Evolutionary conservation across 768 basidiomycete genomes (phyloP), one percentile per base, ranked within the genome.

Genomic region (Phaffia tasmanica): DNA sequence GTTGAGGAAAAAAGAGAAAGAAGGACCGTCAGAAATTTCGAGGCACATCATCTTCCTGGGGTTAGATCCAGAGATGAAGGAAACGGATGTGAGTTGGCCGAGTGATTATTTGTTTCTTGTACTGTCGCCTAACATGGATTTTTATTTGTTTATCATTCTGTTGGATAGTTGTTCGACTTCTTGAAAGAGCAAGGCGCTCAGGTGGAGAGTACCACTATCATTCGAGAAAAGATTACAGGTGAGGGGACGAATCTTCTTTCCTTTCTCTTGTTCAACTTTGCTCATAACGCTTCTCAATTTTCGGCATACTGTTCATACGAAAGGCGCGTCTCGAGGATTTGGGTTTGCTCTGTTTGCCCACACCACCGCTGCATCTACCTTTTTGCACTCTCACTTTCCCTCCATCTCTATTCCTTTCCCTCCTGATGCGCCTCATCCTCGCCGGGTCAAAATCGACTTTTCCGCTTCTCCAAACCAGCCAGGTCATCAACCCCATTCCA

Each of bases 171-270:
- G 57, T 63, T 69, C 57, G 49, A 58, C 53, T 69, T 60, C 47
- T 50, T 69, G 4, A 21, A 25, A 18, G 62, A 35, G 6, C 58
- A 53, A 64, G 70, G 73, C 11, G 75, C 75, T 0, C 62, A 72
- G 25, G 62, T 79, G 57, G 77, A 79, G 35, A 72, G 72, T 29
- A 76, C 76, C 73, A 97, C 91, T 73, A 93, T 98, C 72, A 93
- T 97, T 76, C 85, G 88, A 81, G 94, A 97, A 77, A 88, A 88
- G 84, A 82, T 84, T 83, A 86, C 94, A 83, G 92, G 92, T 86
- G 86, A 6, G 60, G 32, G 27, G 21, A 42, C 21, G 32, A 1
- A 2, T 27, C 48, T 23, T 3, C 83, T 25, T 87, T 88, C 82
- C 84, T 86, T 79, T 80, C 86, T 86, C 83, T 81, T 79, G 79